phyloP scores from a whole-genome alignment of 371 early-diverging fungal genomes.

The Umbelopsis sp. region DNA sequence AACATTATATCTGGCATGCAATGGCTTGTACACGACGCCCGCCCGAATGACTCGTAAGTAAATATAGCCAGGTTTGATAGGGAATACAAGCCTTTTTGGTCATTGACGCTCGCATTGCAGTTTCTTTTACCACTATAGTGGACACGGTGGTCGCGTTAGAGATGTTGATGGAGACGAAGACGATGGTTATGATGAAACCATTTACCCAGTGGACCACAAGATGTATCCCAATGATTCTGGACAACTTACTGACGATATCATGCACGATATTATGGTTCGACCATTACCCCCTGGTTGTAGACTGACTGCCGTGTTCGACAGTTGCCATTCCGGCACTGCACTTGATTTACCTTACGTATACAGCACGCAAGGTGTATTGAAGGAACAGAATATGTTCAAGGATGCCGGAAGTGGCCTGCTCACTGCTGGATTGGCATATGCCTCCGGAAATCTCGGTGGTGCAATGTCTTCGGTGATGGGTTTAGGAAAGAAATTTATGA shows the following conservation, averaged over 20 bases:
- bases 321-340: constrained; percentile 85
- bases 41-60: constrained; percentile 79
- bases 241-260: constrained; percentile 84
- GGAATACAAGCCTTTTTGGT: neutral
- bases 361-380: constrained; percentile 68
- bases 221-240: constrained; percentile 59
- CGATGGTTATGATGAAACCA: constrained; percentile 69
- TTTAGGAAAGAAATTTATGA: constrained; percentile 49
- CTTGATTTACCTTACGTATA: constrained; percentile 89
- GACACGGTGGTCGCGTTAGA: constrained; percentile 80
- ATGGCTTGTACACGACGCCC: constrained; percentile 89
- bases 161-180: constrained; percentile 84
- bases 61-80: neutral
- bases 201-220: constrained; percentile 83
- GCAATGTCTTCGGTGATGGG: constrained; percentile 50
- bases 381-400: constrained; percentile 51
- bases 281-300: constrained; percentile 84
- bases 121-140: constrained; percentile 88
- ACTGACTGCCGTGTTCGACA: constrained; percentile 86
- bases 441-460: constrained; percentile 46
- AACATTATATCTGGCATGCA: constrained; percentile 88
- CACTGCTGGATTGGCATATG: constrained; percentile 58
- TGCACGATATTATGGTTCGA: constrained; percentile 81
- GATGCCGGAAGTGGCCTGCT: constrained; percentile 54
- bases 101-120: constrained; percentile 23